Evolutionary conservation across 148 eudicot genomes (phyloP), one percentile per base, ranked within the genome.

Genomic region (Suaeda aralocaspica): DNA sequence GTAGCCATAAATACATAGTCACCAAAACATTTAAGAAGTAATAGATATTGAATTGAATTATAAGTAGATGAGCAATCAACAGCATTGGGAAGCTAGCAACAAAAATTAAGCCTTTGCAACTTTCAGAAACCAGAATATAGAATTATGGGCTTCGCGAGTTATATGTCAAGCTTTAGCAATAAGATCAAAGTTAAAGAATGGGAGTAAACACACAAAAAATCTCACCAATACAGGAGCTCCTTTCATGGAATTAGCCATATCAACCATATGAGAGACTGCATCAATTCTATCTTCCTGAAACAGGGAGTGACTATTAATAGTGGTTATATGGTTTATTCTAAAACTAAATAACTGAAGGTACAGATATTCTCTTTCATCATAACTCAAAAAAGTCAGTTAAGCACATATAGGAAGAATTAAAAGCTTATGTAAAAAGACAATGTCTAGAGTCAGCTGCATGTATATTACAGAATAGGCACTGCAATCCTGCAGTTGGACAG

Each of bases 141-240:
- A 60, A 39, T 24, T 16, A 6, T 36, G 41, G 16, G 50, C 5
- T 14, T 22, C 18, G 24, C 2, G 30, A 63, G 31, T 11, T n/a
- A 41, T 4, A 41, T 24, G 21, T 24, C 19, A 24, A 21, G n/a
- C n/a, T 34, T n/a, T 22, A 41, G 25, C 9, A 39, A 39, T 41
- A 39, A 39, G 19, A 22, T n/a, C 13, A 12, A 28, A n/a, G 21
- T n/a, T 9, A 21, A 62, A 63, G 31, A 8, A 39, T 13, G 10
- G n/a, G n/a, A 26, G 18, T 34, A n/a, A 63, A 25, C 12, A n/a
- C 26, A 60, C 18, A 42, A 39, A 29, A 62, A 19, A 39, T 24
- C 67, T 63, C 50, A 63, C 67, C 67, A 63, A 63, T 39, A 42
- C 51, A 42, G 67, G 67, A 63, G 67, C 28, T 63, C 67, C 67